Evolutionary conservation across 106 monocot genomes (phyloP), one percentile per base, ranked within the genome.

Genomic region (Iris macrosiphon): DNA sequence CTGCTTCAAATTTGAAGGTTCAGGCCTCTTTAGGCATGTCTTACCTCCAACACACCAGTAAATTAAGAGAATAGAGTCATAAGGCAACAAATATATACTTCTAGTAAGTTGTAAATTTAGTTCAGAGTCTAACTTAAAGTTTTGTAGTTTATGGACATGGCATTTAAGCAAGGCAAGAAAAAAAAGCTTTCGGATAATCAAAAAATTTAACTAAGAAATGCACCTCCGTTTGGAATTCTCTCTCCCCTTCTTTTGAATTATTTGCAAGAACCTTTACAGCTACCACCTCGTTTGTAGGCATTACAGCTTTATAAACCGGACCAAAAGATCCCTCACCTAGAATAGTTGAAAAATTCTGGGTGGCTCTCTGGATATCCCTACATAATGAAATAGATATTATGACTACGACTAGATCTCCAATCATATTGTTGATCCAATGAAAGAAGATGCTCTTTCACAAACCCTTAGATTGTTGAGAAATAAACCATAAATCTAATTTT

Each of bases 171-270:
- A n/a, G n/a, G n/a, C n/a, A n/a, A n/a, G n/a, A n/a, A n/a, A n/a
- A n/a, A n/a, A n/a, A n/a, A n/a, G n/a, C n/a, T n/a, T n/a, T n/a
- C n/a, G n/a, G n/a, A n/a, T n/a, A n/a, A n/a, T n/a, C n/a, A n/a
- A n/a, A n/a, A n/a, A n/a, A n/a, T n/a, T n/a, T n/a, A n/a, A 20
- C 25, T 28, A 2, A 60, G 27, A 55, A 57, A 15, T 31, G 8
- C 50, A 90, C 95, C 95, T 96, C 95, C 29, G 95, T 86, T 46
- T 96, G 85, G 38, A 96, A 96, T 57, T 96, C 95, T 64, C 60
- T 89, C 40, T 90, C 95, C 12, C 95, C 95, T 80, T 96, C 90
- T 54, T 63, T 86, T 42, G 95, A 96, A 55, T 83, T 60, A 57
- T 68, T 72, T 34, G 82, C 82, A 57, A 96, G 90, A 15, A 86